phyloP scores from a whole-genome alignment of 2,329 filamentous ascomycete genomes.

The Metarhizium robertsii region DNA sequence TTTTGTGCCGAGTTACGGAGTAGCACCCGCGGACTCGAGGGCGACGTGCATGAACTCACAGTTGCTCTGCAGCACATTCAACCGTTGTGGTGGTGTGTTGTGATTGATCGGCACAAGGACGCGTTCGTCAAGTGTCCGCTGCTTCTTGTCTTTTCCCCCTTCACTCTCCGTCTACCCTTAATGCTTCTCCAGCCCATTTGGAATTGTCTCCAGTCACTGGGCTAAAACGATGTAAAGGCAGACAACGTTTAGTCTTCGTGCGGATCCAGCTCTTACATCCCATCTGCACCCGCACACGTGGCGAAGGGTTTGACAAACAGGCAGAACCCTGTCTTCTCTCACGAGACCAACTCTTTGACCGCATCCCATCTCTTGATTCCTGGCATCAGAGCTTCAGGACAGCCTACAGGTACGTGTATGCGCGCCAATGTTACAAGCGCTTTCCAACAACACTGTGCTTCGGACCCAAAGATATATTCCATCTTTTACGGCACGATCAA shows the following conservation, averaged over 20 bases:
- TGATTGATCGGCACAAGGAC: background rate
- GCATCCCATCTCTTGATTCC: background rate
- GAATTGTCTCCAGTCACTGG: background rate
- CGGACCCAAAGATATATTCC: background rate
- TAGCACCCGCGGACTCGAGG: background rate
- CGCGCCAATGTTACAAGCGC: background rate
- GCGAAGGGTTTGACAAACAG: constrained; percentile 1
- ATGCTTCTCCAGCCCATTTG: background rate
- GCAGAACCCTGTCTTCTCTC: background rate
- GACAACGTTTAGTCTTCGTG: background rate
- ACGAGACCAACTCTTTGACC: background rate
- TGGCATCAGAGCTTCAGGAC: background rate
- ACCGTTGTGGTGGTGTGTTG: background rate
- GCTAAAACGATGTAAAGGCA: background rate
- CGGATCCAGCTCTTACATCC: background rate
- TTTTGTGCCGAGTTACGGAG: background rate
- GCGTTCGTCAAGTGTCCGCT: background rate
- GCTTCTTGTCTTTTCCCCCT: background rate
- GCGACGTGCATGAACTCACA: constrained; percentile 4
- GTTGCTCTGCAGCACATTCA: background rate
- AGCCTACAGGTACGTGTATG: background rate
- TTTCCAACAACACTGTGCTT: background rate
- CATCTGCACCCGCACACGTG: constrained; percentile 2
- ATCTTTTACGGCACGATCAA: no score
- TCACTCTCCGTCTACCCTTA: background rate